Evolutionary conservation across 129 eudicot genomes (phyloP), one percentile per base, ranked within the genome.

Genomic region (Flaveria linearis): DNA sequence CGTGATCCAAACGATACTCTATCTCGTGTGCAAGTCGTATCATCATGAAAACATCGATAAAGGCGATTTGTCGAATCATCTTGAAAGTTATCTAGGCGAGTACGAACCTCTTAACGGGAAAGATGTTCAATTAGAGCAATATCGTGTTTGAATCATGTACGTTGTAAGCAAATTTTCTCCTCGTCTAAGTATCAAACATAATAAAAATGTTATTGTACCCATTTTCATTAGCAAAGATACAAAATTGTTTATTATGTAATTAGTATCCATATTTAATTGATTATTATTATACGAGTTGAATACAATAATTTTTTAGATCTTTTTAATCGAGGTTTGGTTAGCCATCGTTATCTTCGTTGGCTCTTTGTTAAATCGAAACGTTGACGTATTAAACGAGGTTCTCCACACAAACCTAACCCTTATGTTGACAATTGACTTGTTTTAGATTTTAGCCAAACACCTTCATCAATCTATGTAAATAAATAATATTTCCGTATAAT

Each of bases 1-100:
- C 4, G 80, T 83, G 26, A 68, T 73, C 26, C 79, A 83, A 61
- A 83, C 83, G 20, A 57, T 83, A 5, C 67, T 83, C 10, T 83
- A 83, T 28, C 78, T 77, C 17, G 77, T 78, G 4, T 83, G 86
- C 68, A 83, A 83, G 20, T 77, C 83, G 8, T 83, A 77, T 16
- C 86, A 83, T 70, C 80, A 83, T 50, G 83, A 83, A 74, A 77
- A 68, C 22, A 75, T 81, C 30, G 76, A 81, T 30, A 81, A 81
- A 74, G 76, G 74, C 22, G 76, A 69, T 25, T 68, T 81, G 52
- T 68, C 52, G 53, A 79, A 81, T 60, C 67, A 45, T 4, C 80
- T 81, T 1, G 76, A 81, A 25, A 68, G 72, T 56, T 81, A 81
- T 75, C 76, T 74, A 13, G 84, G 84, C 26, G 84, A 81, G 11